These are phyloP conservation scores for Zygnema cylindricum DNA, from an alignment of 139 green algal genomes.

Conservation along the genomic window DNA sequence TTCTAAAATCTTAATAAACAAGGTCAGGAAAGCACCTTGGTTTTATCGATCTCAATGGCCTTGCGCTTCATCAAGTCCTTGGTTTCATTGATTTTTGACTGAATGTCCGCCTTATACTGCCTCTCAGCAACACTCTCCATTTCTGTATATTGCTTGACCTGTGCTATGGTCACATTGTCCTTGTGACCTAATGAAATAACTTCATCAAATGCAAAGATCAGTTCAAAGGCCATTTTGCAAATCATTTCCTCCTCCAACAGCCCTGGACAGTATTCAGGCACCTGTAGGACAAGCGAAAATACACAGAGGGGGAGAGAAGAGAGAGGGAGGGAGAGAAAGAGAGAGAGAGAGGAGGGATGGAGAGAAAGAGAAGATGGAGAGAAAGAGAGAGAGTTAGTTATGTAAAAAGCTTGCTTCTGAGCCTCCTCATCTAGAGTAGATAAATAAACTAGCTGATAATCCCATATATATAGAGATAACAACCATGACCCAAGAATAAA, in stretches of 20 bases:
- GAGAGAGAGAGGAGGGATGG: too few species aligned
- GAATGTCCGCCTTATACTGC: conserved; percentile 99
- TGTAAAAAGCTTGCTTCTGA: too few species aligned
- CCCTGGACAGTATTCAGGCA: conserved; percentile 61
- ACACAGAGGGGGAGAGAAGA: too few species aligned
- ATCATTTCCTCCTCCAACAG: conserved; percentile 87
- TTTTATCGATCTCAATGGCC: conserved; percentile 93
- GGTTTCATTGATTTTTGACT: conserved; percentile 85
- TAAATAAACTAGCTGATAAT: too few species aligned
- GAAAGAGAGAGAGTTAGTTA: too few species aligned
- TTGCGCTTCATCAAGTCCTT: conserved; percentile 96
- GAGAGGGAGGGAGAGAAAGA: too few species aligned
- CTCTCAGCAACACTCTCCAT: conserved; percentile 99
- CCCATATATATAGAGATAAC: too few species aligned
- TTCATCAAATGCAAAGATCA: conserved; percentile 99
- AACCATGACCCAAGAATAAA: too few species aligned
- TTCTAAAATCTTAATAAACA: background rate
- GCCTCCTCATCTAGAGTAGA: too few species aligned
- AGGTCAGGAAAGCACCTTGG: conserved; percentile 70
- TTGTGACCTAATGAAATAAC: conserved; percentile 94
- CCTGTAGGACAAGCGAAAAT: conserved; percentile 35
- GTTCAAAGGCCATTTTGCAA: conserved; percentile 84
- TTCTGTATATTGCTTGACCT: conserved; percentile 94
- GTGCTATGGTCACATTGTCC: conserved; percentile 84
- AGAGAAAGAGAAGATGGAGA: too few species aligned